Base-by-base conservation (phyloP, 768 basidiomycete genomes). In the Hericium alpestre region DNA sequence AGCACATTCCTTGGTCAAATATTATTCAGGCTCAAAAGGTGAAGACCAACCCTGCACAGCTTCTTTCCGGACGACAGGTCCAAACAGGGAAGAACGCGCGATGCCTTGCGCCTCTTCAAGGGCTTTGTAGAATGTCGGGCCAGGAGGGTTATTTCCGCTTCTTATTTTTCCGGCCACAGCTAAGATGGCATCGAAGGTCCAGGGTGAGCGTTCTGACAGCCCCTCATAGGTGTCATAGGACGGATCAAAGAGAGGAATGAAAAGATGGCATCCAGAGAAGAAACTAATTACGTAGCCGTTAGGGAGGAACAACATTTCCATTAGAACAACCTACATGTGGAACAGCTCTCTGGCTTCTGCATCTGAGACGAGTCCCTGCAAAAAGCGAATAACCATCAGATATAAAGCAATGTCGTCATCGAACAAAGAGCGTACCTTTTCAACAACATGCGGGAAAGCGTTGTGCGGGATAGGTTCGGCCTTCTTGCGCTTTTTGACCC, bases 81-180 rank as follows among this genome's bases (percentile, higher is more conserved):
- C 93, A 65, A 97, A 96, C 41, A 97, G 78, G 6, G 91, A 91
- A 27, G 89, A 92, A 41, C 93, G 81, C 46, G 94, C 94, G 63
- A 97, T 95, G 50, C 93, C 92, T 69, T 95, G 93, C 23, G 94
- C 93, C 73, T 96, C 93, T 68, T 95, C 93, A 47, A 95, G 76
- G 67, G 89, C 90, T 66, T 85, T 85, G 75, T 93, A 93, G 71
- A 93, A 94, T 0, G 91, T 88, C 49, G 85, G 78, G 59, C 82
- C 84, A 46, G 91, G 82, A 32, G 87, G 88, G 37, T 90, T 89
- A 65, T 87, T 92, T 22, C 93, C 93, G 61, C 89, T 88, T 66
- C 90, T 81, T 65, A 97, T 92, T 72, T 93, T 94, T 56, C 87
- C 83, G 51, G 93, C 93, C 51, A 96, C 85, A 48, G 93, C 91